Evolutionary conservation across 495 filamentous ascomycete genomes (phyloP).

Genomic region (Arthonia radiata): DNA sequence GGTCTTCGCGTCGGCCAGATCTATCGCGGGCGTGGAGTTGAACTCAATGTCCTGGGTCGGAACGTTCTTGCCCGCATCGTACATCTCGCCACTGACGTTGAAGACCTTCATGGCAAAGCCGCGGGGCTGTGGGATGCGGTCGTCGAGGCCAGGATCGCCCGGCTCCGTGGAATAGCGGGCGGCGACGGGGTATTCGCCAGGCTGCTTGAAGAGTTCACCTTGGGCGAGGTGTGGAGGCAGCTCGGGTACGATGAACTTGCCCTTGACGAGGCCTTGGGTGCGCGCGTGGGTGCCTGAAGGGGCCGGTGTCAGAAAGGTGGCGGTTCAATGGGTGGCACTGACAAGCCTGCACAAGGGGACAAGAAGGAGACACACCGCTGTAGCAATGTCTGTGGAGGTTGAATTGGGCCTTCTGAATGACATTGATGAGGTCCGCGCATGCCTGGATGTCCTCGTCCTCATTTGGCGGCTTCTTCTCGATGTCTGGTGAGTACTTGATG

Average conservation of each 20-base stretch:
- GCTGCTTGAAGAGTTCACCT: conserved; percentile 17
- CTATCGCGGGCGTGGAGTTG: conserved; percentile 22
- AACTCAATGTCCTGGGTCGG: conserved; percentile 23
- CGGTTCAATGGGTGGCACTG: conserved; percentile 5
- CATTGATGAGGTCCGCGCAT: conserved; percentile 21
- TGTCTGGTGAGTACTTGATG: no score
- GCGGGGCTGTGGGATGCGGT: conserved; percentile 20
- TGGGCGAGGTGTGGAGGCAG: conserved; percentile 20
- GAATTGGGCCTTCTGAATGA: conserved; percentile 21
- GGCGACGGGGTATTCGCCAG: conserved; percentile 15
- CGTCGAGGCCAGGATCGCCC: conserved; percentile 19
- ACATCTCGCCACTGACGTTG: conserved; percentile 20
- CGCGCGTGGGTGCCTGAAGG: conserved; percentile 16
- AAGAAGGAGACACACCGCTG: no score
- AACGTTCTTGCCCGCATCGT: conserved; percentile 14
- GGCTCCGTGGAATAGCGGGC: conserved; percentile 20
- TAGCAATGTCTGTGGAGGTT: conserved; percentile 20
- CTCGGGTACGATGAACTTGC: conserved; percentile 16
- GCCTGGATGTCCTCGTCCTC: conserved; percentile 22
- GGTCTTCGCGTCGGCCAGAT: conserved; percentile 21
- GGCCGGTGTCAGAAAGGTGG: neutral
- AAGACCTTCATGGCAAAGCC: conserved; percentile 26
- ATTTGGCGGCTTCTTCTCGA: no score
- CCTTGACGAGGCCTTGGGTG: conserved; percentile 22
- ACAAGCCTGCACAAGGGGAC: no score